These are phyloP conservation scores for Hypoxylon sp. DNA, from an alignment of 2,329 filamentous ascomycete genomes.

Conservation along the genomic window DNA sequence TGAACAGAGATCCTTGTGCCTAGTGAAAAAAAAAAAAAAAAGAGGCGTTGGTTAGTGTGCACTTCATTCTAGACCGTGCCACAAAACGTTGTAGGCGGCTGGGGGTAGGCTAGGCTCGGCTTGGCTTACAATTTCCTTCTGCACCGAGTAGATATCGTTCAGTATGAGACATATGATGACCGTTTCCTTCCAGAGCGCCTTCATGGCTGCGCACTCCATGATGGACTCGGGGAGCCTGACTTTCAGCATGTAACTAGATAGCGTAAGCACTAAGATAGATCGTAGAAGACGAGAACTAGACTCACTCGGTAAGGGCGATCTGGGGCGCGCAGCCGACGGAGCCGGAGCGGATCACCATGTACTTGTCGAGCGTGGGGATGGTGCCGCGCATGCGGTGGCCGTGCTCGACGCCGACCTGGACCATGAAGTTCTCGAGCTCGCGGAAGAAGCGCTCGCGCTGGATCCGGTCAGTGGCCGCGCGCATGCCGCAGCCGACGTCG, in stretches of 20 bases:
- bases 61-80: neutral
- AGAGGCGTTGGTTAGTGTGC: constrained; percentile 18
- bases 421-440: constrained; percentile 43
- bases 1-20: constrained; percentile 40
- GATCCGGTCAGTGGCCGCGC: constrained; percentile 31
- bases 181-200: constrained; percentile 40
- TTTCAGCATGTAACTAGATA: constrained; percentile 39
- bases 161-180: constrained; percentile 42
- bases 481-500: constrained; percentile 37
- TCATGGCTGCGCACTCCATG: constrained; percentile 40
- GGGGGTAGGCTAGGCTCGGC: no score
- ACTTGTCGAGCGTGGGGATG: constrained; percentile 40
- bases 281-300: neutral
- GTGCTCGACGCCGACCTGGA: constrained; percentile 41
- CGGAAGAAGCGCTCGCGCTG: constrained; percentile 41
- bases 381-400: constrained; percentile 39
- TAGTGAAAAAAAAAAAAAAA: no score
- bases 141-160: constrained; percentile 41
- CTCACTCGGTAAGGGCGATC: constrained; percentile 43
- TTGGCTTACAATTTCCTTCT: constrained; percentile 43
- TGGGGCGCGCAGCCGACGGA: constrained; percentile 43
- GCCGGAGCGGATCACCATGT: constrained; percentile 40
- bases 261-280: constrained; percentile 12
- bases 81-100: neutral
- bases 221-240: constrained; percentile 39